Percentiles rank a stretch among this genome's conserved stretches.
Conservation (phyloP, 495 filamentous ascomycete genomes). For the Lasiosphaeris hirsuta region DNA sequence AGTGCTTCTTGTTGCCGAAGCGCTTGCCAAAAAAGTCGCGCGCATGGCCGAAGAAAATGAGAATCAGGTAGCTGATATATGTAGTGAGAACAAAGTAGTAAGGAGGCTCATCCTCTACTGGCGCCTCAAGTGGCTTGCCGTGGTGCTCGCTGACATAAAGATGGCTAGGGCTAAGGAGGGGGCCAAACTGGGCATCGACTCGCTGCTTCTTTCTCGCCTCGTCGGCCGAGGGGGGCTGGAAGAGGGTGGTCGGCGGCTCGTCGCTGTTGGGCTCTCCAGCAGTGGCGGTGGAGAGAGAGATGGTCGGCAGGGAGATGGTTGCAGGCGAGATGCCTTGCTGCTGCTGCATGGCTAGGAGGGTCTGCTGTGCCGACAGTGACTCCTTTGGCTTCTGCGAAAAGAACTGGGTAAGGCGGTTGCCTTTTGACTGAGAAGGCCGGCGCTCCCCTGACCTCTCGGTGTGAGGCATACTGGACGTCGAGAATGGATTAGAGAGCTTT, state of each 20-base stretch:
- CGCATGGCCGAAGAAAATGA: slow-evolving; percentile 93
- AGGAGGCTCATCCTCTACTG: slow-evolving; percentile 90
- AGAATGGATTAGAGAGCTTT: slow-evolving; percentile 45
- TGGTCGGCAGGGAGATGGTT: slow-evolving; percentile 80
- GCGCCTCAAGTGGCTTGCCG: slow-evolving; percentile 72
- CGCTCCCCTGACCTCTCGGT: slow-evolving; percentile 43
- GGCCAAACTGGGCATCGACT: slow-evolving; percentile 88
- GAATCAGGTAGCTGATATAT: slow-evolving; percentile 92
- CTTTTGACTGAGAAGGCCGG: slow-evolving; percentile 55
- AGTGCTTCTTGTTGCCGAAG: slow-evolving; percentile 74
- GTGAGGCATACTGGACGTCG: slow-evolving; percentile 32
- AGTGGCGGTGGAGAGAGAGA: slow-evolving; percentile 85
- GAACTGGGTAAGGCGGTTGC: slow-evolving; percentile 56
- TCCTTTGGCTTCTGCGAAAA: slow-evolving; percentile 67
- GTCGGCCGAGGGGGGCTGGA: slow-evolving; percentile 85
- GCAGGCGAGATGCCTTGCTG: slow-evolving; percentile 56
- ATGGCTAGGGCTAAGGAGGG: slow-evolving; percentile 73
- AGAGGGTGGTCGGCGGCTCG: slow-evolving; percentile 73
- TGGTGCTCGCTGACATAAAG: slow-evolving; percentile 77
- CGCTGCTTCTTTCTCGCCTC: slow-evolving; percentile 72
- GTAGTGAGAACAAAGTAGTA: slow-evolving; percentile 96
- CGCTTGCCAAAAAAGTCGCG: slow-evolving; percentile 98
- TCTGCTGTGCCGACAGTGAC: slow-evolving; percentile 48
- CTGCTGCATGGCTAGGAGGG: slow-evolving; percentile 61
- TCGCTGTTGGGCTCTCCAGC: slow-evolving; percentile 71